Conservation (phyloP, 768 basidiomycete genomes). For the Dacryopinax spathularia region DNA sequence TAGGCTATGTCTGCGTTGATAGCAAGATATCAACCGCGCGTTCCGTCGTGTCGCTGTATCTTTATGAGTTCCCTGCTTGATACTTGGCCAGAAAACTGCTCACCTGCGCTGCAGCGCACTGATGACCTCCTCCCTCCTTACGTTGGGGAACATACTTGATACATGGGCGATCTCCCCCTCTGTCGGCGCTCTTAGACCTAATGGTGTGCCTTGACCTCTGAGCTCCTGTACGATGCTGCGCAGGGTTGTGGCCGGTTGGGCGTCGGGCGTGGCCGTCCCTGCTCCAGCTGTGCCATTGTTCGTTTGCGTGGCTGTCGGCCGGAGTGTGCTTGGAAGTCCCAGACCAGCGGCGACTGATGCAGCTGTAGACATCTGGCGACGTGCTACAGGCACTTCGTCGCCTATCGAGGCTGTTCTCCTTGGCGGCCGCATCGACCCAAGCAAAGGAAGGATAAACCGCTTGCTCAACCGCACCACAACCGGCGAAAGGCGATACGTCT, state of each 20-base stretch:
- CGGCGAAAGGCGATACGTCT: constrained; percentile 61
- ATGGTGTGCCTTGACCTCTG: constrained; percentile 45
- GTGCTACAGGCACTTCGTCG: not conserved
- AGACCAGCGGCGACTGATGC: constrained; percentile 1
- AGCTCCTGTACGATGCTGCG: constrained; percentile 43
- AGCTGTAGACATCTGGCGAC: not conserved
- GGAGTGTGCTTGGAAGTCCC: not conserved
- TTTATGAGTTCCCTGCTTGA: constrained; percentile 12
- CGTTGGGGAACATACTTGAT: constrained; percentile 69
- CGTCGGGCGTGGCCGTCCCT: not conserved
- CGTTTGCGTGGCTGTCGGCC: not conserved
- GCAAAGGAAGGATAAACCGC: constrained; percentile 47
- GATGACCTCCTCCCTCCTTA: constrained; percentile 56
- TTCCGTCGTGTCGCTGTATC: not conserved
- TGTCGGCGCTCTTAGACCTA: constrained; percentile 52
- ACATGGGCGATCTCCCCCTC: constrained; percentile 65
- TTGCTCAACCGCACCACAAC: constrained; percentile 39
- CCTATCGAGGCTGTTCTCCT: constrained; percentile 18
- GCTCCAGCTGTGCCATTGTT: not conserved
- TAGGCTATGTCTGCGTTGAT: constrained; percentile 2
- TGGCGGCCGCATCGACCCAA: constrained; percentile 50
- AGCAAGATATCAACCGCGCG: constrained; percentile 1
- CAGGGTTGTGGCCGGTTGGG: not conserved
- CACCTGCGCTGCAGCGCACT: constrained; percentile 73
- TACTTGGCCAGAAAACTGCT: constrained; percentile 14